These are phyloP conservation scores for Trypanosoma cruzi DNA, from an alignment of 208 protist species.

Conservation along the genomic window DNA sequence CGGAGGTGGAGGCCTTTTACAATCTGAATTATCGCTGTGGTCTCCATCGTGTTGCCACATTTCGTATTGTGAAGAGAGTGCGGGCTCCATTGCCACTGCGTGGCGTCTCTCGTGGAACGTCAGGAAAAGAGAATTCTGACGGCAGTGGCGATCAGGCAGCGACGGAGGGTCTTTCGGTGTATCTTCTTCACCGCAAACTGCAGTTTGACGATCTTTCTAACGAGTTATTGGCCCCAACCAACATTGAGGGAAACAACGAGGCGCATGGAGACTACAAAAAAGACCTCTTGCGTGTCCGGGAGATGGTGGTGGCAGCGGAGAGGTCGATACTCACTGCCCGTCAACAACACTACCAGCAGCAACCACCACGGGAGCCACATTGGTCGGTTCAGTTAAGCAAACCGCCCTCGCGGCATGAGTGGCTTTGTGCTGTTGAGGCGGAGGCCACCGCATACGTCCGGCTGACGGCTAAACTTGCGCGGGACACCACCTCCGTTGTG, in stretches of 20 bases:
- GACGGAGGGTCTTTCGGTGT: background rate
- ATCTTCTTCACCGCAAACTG: slow-evolving; percentile 4
- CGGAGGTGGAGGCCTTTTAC: slow-evolving; percentile 28
- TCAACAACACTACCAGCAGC: background rate
- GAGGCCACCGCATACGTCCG: slow-evolving; percentile 25
- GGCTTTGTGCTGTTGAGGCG: slow-evolving; percentile 17
- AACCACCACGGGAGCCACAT: slow-evolving; percentile 4
- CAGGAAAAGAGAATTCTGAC: background rate
- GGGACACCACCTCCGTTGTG: slow-evolving; percentile 11
- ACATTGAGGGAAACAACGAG: slow-evolving; percentile 5
- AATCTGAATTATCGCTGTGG: slow-evolving; percentile 17
- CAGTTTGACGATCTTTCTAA: slow-evolving; percentile 23
- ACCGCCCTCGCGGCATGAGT: slow-evolving; percentile 17
- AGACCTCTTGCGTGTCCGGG: slow-evolving; percentile 22
- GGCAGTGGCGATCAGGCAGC: background rate
- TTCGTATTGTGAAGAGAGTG: slow-evolving; percentile 14
- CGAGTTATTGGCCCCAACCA: slow-evolving; percentile 7
- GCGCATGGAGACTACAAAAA: slow-evolving; percentile 3
- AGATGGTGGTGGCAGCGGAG: slow-evolving; percentile 26
- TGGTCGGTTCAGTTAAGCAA: slow-evolving; percentile 21
- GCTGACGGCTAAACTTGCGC: slow-evolving; percentile 16
- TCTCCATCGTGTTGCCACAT: slow-evolving; percentile 5
- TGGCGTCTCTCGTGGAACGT: background rate
- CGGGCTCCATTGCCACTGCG: background rate
- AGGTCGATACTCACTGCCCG: slow-evolving; percentile 7